Base-by-base conservation (phyloP, 352 stramenopile species). In the Globisporangium rhizosaccharum region DNA sequence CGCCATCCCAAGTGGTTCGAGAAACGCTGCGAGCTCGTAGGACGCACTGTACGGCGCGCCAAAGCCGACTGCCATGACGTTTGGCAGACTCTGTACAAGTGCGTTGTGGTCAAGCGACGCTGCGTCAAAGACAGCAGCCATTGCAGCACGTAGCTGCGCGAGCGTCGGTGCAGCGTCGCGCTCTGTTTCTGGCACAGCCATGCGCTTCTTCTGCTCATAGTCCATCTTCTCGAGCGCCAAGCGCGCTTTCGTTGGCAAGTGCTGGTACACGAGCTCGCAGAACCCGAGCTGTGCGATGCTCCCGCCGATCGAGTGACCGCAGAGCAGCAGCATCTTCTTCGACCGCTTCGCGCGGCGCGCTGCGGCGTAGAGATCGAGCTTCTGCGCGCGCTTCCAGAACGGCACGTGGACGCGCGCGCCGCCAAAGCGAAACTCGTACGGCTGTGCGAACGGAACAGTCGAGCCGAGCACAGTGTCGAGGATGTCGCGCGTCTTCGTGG, bases 271-370 rank as follows among this genome's bases (percentile, higher is more conserved):
- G 25, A 92, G 63, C 62, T 91, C 83, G 20, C 83, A 88, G 9
- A 92, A 71, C 6, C 68, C 81, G n/a, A 94, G 50, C 39, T 92
- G 82, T 15, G 85, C 85, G 62, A 92, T 87, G 56, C 85, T 92
- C 9, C 85, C 85, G 17, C 76, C 80, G 48, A 91, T 88, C n/a
- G 85, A 92, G 49, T 94, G 85, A 2, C 85, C 85, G 53, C 82
- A 91, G 17, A 94, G 59, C 30, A 94, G 41, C 48, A 94, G 57
- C 51, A 71, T 80, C 57, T 94, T 94, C 45, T 77, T 74, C 5
- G 56, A 53, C 14, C 70, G 67, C 18, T 70, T 70, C 33, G 79
- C 79, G 51, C 77, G 66, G 20, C 67, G 63, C 56, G 87, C 70
- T 23, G 87, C 68, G 0, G 69, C 62, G 18, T 82, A 62, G 44